Conservation (phyloP, 78 protist species). For the Mantamonas sphyraenae region DNA sequence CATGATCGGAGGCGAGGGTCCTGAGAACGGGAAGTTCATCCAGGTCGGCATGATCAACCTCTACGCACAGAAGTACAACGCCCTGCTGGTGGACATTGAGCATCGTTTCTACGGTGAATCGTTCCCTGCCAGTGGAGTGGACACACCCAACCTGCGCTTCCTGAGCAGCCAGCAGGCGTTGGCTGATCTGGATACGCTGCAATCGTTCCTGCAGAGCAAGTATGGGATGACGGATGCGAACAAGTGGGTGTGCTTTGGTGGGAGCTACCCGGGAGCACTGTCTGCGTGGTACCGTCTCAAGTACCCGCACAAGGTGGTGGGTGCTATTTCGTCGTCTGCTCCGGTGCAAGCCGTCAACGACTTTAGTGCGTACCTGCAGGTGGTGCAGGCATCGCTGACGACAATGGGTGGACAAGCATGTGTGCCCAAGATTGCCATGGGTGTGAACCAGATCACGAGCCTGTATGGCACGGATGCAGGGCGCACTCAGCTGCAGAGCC, state of each 20-base stretch:
- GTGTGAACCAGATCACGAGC: constrained; percentile 25
- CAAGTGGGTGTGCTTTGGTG: constrained; percentile 51
- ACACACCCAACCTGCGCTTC: neutral
- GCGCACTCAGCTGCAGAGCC: too few relatives aligned
- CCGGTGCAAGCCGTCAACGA: constrained; percentile 44
- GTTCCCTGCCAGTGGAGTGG: neutral
- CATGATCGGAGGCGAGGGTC: neutral
- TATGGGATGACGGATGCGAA: constrained; percentile 4
- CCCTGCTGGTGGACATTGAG: constrained; percentile 32
- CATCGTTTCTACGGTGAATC: constrained; percentile 44
- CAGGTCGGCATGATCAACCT: constrained; percentile 1
- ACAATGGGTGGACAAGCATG: constrained; percentile 32
- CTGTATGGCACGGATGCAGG: neutral
- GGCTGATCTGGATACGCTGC: constrained; percentile 49
- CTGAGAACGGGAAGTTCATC: neutral
- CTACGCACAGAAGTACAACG: constrained; percentile 25
- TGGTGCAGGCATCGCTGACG: constrained; percentile 1
- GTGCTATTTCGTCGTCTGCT: constrained; percentile 52
- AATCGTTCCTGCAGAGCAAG: constrained; percentile 6
- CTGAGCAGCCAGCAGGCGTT: constrained; percentile 58
- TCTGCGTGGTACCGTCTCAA: constrained; percentile 34
- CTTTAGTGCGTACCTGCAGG: constrained; percentile 30
- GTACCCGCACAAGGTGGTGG: constrained; percentile 39
- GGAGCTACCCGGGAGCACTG: constrained; percentile 49
- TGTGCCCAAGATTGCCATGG: constrained; percentile 26